Conservation (phyloP, 805 yeast species). For the Lipomyces lipofer region DNA sequence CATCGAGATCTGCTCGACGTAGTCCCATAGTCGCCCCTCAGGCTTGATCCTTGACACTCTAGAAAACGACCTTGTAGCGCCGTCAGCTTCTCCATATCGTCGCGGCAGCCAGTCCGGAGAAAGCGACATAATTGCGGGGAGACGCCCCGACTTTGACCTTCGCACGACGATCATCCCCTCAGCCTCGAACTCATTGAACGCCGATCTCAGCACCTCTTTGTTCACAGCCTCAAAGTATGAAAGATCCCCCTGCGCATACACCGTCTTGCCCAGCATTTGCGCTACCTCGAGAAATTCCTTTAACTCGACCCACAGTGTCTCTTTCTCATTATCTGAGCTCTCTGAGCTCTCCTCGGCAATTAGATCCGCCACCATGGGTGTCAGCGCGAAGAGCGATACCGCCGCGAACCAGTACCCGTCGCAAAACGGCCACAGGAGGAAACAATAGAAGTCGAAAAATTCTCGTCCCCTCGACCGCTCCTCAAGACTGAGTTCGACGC, state of each 20-base stretch:
- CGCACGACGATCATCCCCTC: slow-evolving; percentile 39
- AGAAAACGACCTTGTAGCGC: slow-evolving; percentile 10
- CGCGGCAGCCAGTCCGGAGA: slow-evolving; percentile 34
- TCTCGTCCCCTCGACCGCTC: slow-evolving; percentile 36
- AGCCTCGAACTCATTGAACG: slow-evolving; percentile 40
- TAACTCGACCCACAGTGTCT: slow-evolving; percentile 38
- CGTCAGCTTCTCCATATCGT: slow-evolving; percentile 10
- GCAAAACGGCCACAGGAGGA: slow-evolving; percentile 46
- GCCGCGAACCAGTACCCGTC: slow-evolving; percentile 48
- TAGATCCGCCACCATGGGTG: slow-evolving; percentile 33
- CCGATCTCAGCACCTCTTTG: slow-evolving; percentile 43
- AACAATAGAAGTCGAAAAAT: slow-evolving; percentile 45
- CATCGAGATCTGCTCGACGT: slow-evolving; percentile 39
- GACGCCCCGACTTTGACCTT: slow-evolving; percentile 25
- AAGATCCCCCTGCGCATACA: slow-evolving; percentile 46
- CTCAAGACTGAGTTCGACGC: slow-evolving; percentile 27
- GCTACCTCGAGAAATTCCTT: slow-evolving; percentile 40
- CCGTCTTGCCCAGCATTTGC: slow-evolving; percentile 45
- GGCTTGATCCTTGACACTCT: slow-evolving; percentile 28
- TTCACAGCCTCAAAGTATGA: slow-evolving; percentile 46
- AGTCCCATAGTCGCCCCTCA: slow-evolving; percentile 38
- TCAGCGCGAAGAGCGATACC: slow-evolving; percentile 40
- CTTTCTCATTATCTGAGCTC: slow-evolving; percentile 2
- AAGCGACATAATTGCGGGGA: slow-evolving; percentile 31
- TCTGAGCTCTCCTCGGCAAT: too few relatives aligned